Evolutionary conservation across 2,329 filamentous ascomycete genomes (phyloP), one percentile per base, ranked within the genome.

Genomic region (Cladosporium halotolerans): DNA sequence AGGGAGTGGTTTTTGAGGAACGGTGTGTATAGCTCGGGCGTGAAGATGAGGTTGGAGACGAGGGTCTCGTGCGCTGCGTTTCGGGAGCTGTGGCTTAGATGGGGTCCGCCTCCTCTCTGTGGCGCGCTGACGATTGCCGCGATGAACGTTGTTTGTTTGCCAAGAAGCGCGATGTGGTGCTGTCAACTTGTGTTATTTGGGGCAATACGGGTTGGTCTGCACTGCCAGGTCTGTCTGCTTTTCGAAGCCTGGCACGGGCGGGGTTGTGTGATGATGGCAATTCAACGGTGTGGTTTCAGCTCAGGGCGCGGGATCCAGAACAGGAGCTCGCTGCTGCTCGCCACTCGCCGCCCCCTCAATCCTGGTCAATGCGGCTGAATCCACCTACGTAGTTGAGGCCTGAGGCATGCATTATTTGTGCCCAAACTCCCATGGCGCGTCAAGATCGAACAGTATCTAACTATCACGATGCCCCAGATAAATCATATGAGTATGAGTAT

Each of bases 61-160:
- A 49, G 46, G 46, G 46, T 49, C 46, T 49, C 46, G 46, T 49
- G 46, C 39, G 40, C 48, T 33, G 48, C 39, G 47, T 50, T 50
- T 50, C 45, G 45, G 18, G 28, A 48, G 19, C 19, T 48, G 46
- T 49, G 46, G 46, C 46, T 49, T 11, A 42, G 47, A 32, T 32
- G 18, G 46, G 47, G 36, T 39, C 47, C 39, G 47, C 47, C 47
- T 50, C 47, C 40, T 50, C 47, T 36, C 34, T 43, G 47, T 50
- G 47, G 47, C 47, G 47, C 31, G 40, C 9, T 42, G 40, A 42
- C 40, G 40, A 23, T 42, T 14, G 8, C 6, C 16, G 8, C 23
- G 23, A 14, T 13, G 34, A 38, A 14, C 34, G 34, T 38, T 38
- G 34, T 41, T 4, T 41, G 13, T 41, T 41, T 41, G 39, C 34